These are phyloP conservation scores for Serendipita indica DNA, from an alignment of 768 basidiomycete species.

Conservation along the genomic window DNA sequence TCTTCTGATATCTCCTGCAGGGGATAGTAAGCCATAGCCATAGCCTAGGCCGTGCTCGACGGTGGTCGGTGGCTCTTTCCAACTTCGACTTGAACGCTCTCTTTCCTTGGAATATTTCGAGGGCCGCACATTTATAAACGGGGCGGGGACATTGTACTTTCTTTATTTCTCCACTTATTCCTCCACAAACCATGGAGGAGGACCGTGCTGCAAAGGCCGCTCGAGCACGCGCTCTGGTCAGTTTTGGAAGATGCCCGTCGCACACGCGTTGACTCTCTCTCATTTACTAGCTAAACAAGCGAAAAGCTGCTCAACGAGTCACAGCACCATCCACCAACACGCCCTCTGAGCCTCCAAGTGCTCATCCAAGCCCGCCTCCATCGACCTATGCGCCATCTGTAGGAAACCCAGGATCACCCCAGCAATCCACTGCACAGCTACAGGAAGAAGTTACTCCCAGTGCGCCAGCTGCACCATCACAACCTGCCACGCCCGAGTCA, in stretches of 20 bases:
- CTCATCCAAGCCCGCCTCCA: not conserved
- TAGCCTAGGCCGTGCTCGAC: too few species aligned
- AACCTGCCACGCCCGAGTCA: not conserved
- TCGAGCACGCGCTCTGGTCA: slow-evolving; percentile 68
- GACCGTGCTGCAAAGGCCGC: slow-evolving; percentile 61
- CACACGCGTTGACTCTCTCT: not conserved
- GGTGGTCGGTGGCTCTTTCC: too few species aligned
- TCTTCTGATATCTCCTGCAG: too few species aligned
- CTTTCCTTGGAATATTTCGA: too few species aligned
- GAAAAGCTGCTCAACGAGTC: not conserved
- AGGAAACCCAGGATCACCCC: not conserved
- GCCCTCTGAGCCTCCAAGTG: not conserved
- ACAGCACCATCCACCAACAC: not conserved
- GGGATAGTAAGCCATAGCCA: too few species aligned
- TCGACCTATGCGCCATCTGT: not conserved
- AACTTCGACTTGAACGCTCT: too few species aligned
- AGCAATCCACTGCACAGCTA: not conserved
- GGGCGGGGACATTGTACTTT: too few species aligned
- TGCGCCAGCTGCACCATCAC: not conserved
- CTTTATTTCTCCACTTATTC: too few species aligned
- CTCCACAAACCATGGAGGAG: not conserved
- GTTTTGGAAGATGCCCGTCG: slow-evolving; percentile 15
- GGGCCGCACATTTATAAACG: too few species aligned
- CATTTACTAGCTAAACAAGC: not conserved
- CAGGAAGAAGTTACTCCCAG: slow-evolving; percentile 12